Evolutionary conservation across 2,329 filamentous ascomycete genomes (phyloP).

Genomic region (Microsporum canis): DNA sequence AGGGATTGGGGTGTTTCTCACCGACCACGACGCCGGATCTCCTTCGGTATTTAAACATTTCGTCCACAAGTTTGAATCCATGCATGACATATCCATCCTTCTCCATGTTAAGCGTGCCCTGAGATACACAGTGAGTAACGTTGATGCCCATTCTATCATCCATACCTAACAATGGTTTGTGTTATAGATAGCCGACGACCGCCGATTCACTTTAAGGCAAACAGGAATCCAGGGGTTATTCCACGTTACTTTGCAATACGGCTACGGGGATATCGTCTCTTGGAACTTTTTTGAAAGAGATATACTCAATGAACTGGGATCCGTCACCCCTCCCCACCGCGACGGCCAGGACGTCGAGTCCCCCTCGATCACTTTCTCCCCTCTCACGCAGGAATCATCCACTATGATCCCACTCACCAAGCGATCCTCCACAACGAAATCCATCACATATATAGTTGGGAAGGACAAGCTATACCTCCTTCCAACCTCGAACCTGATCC

Average conservation of each 20-base stretch:
- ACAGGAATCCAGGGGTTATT: conserved; percentile 11
- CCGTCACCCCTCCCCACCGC: not conserved
- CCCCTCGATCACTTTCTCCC: conserved; percentile 16
- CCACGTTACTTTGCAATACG: conserved; percentile 11
- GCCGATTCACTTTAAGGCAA: conserved; percentile 38
- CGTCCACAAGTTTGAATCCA: conserved; percentile 55
- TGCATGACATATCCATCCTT: conserved; percentile 59
- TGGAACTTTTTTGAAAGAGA: conserved; percentile 12
- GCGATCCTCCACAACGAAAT: conserved; percentile 4
- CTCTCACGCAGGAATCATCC: conserved; percentile 6
- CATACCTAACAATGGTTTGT: conserved; percentile 34
- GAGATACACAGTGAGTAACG: conserved; percentile 10
- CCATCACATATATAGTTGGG: conserved; percentile 39
- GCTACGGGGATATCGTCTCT: conserved; percentile 12
- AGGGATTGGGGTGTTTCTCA: conserved; percentile 63
- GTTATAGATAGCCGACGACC: conserved; percentile 44
- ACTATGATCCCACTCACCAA: conserved; percentile 1
- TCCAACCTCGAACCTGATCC: conserved; percentile 19
- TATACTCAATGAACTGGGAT: conserved; percentile 9
- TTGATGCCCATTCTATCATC: not conserved
- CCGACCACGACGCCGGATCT: conserved; percentile 57
- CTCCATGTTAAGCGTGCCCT: conserved; percentile 48
- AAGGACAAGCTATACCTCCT: conserved; percentile 32
- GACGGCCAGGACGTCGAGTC: not conserved
- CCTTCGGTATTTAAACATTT: conserved; percentile 63